phyloP scores from a whole-genome alignment of 306 rosid genomes.

The Quercus variabilis region DNA sequence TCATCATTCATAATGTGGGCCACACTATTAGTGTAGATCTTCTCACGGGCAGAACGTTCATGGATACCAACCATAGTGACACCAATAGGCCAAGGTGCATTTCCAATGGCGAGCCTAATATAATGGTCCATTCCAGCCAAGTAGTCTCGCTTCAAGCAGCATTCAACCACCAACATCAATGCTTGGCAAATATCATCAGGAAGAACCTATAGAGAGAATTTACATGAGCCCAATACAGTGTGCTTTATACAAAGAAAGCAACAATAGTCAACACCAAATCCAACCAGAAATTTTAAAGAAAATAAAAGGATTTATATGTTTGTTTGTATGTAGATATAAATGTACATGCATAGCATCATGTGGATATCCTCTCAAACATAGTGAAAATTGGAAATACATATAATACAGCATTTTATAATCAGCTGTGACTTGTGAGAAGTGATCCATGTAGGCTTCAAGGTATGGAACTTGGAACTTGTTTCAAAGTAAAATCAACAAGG shows the following conservation, averaged over 20 bases:
- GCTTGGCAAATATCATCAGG: conserved; percentile 91
- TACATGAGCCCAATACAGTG: not conserved
- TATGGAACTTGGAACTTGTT: not conserved
- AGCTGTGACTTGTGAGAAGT: not conserved
- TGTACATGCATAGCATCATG: too few relatives aligned
- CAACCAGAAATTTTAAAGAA: not conserved
- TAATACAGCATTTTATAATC: not conserved
- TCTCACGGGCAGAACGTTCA: conserved; percentile 97
- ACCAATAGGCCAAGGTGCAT: conserved; percentile 99
- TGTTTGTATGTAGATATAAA: too few relatives aligned
- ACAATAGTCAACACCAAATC: not conserved
- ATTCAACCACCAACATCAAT: conserved; percentile 68
- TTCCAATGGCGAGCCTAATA: conserved; percentile 91
- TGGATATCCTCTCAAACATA: too few relatives aligned
- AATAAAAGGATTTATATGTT: not conserved
- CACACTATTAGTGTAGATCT: conserved; percentile 97
- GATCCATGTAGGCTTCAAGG: not conserved
- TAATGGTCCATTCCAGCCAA: conserved; percentile 98
- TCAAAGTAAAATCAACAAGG: not conserved
- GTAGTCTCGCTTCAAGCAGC: conserved; percentile 95
- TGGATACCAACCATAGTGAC: conserved; percentile 99
- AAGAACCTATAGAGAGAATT: conserved; percentile 56
- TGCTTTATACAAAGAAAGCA: not conserved
- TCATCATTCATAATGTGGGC: conserved; percentile 99
- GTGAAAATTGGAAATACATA: not conserved